These are phyloP conservation scores for Lobosporangium transversale DNA, from an alignment of 192 early-diverging fungal genomes.

Conservation along the genomic window DNA sequence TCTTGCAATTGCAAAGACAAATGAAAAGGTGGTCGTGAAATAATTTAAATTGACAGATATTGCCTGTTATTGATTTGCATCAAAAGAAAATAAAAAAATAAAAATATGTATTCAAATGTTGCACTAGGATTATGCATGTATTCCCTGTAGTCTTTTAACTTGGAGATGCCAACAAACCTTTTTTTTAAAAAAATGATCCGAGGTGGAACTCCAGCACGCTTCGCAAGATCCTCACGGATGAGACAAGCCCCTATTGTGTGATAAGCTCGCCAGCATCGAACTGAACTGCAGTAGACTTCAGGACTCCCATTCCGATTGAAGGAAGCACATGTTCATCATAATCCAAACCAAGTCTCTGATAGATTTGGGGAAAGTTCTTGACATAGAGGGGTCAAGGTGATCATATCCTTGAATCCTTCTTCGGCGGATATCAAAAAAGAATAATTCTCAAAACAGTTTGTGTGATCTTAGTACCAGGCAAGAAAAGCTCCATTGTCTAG, in stretches of 20 bases:
- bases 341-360: conserved; percentile 91
- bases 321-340: conserved; percentile 98
- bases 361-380: conserved; percentile 79
- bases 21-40: neutral
- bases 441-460: no score
- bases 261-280: conserved; percentile 98
- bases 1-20: neutral
- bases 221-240: conserved; percentile 94
- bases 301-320: conserved; percentile 98
- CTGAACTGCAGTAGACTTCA: conserved; percentile 97
- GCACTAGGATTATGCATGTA: neutral
- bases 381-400: conserved; percentile 87
- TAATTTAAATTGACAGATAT: neutral
- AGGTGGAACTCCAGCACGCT: conserved; percentile 91
- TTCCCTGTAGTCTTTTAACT: neutral
- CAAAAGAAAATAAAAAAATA: neutral
- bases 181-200: neutral
- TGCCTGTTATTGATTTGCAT: neutral
- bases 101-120: neutral
- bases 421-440: conserved; percentile 99
- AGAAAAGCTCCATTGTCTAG: neutral
- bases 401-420: conserved; percentile 98
- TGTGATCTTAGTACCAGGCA: neutral
- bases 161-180: neutral
- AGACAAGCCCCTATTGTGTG: conserved; percentile 96